Base-by-base conservation (phyloP, 768 basidiomycete species). In the Coprinopsis marcescibilis region DNA sequence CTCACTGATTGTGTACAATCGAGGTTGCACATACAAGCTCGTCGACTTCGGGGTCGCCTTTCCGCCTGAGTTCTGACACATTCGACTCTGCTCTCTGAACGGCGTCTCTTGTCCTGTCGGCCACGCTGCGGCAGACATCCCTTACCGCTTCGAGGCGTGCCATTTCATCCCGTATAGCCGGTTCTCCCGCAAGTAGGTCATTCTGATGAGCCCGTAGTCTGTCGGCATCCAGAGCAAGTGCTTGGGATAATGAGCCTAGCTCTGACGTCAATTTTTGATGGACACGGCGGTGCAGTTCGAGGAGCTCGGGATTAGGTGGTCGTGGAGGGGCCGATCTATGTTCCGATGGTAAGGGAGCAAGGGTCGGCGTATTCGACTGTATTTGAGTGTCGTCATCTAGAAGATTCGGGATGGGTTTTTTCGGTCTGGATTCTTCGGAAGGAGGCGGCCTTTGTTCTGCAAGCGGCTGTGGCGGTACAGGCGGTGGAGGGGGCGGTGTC, bases 161-260 rank as follows among this genome's bases (percentile, higher is more conserved):
- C 89, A 92, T 95, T 69, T 99, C 96, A 67, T 99, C 96, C 43
- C 82, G 80, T 52, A 99, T 89, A 8, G 95, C 95, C 35, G 95
- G 93, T 62, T 86, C 87, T 3, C 94, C 96, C 49, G 84, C 77
- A 38, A 86, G 77, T 54, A 98, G 80, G 68, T 97, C 92, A 32
- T 78, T 65, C 57, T 90, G 86, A 53, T 93, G 81, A 35, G 85
- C 80, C 34, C 85, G 81, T 46, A 96, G 71, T 37, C 85, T 77
- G 61, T 89, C 84, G 43, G 80, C 71, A 61, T 89, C 85, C 49
- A 78, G 64, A 44, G 71, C 65, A 58, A 87, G 66, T 38, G 78
- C 75, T 55, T 82, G 72, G 10, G 81, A 67, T 21, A 93, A 67
- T n/a, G 85, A 80, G 41, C 77, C 73, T 43, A 91, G 71, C 59